Conservation (phyloP, 495 filamentous ascomycete species). For the Penicillium fimorum region DNA sequence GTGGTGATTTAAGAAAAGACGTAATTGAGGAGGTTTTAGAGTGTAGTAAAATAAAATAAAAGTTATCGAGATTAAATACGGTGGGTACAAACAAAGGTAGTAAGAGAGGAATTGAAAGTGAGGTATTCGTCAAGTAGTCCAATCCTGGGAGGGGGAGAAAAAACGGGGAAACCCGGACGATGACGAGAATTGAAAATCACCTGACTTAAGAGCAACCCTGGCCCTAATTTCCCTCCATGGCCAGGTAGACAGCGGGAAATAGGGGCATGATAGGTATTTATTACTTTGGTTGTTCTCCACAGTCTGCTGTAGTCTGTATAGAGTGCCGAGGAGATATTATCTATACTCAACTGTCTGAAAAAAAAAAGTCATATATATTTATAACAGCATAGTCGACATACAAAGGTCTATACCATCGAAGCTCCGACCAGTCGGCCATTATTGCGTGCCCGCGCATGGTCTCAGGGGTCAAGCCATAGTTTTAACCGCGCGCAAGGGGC, state of each 20-base stretch:
- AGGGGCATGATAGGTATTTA: background rate
- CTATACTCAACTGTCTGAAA: background rate
- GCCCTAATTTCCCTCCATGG: slow-evolving; percentile 15
- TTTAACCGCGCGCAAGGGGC: slow-evolving; percentile 47
- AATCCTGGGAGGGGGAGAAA: background rate
- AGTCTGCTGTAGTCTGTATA: background rate
- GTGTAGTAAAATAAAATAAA: background rate
- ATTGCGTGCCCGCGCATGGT: background rate
- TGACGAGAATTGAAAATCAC: background rate
- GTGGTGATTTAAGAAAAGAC: slow-evolving; percentile 8
- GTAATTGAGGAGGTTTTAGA: background rate
- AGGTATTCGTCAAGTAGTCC: slow-evolving; percentile 20
- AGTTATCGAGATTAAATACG: slow-evolving; percentile 1
- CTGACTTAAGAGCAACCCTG: slow-evolving; percentile 12
- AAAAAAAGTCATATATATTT: background rate
- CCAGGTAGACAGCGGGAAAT: background rate
- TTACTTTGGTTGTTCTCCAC: background rate
- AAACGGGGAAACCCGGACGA: slow-evolving; percentile 15
- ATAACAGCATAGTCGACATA: background rate
- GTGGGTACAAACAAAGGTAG: slow-evolving; percentile 8
- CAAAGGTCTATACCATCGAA: background rate
- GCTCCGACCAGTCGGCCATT: background rate
- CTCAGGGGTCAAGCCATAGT: slow-evolving; percentile 25
- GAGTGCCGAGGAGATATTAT: background rate
- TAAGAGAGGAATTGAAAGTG: slow-evolving; percentile 15